phyloP scores from a whole-genome alignment of 2,329 filamentous ascomycete species.

The Xylaria sp. region DNA sequence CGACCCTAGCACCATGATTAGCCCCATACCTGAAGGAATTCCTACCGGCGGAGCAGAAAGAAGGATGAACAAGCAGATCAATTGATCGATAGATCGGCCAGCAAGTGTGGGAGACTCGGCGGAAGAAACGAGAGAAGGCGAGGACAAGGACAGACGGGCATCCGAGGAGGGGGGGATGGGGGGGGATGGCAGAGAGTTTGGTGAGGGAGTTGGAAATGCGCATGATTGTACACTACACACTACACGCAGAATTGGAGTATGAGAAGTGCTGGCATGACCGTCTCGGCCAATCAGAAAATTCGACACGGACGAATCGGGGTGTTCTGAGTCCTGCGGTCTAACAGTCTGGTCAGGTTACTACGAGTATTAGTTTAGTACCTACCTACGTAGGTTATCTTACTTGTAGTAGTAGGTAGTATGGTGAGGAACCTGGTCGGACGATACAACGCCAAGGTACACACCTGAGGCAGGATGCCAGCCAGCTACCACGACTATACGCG shows the following conservation, averaged over 20 bases:
- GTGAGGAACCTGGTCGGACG: slow-evolving; percentile 27
- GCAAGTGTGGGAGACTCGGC: slow-evolving; percentile 41
- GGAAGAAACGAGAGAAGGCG: slow-evolving; percentile 45
- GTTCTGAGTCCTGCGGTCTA: slow-evolving; percentile 1
- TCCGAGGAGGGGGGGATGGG: slow-evolving; percentile 29
- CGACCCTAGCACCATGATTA: slow-evolving; percentile 25
- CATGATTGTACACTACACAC: slow-evolving; percentile 42
- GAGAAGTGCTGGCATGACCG: slow-evolving; percentile 24
- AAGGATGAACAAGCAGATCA: slow-evolving; percentile 44
- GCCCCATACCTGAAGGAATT: slow-evolving; percentile 4
- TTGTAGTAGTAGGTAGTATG: neutral
- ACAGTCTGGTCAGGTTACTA: neutral
- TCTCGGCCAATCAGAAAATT: slow-evolving; percentile 58
- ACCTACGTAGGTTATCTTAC: too few relatives aligned
- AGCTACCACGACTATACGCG: neutral
- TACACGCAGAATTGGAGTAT: slow-evolving; percentile 41
- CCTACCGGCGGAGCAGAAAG: slow-evolving; percentile 13
- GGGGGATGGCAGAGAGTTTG: slow-evolving; percentile 42
- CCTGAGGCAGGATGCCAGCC: neutral
- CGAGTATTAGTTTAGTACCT: neutral
- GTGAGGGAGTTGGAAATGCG: slow-evolving; percentile 43
- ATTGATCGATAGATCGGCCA: slow-evolving; percentile 43
- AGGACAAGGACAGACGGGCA: slow-evolving; percentile 40
- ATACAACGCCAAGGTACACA: neutral
- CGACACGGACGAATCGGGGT: slow-evolving; percentile 37